These are phyloP conservation scores for Ustilago nuda DNA, from an alignment of 1,284 basidiomycete genomes.

Conservation along the genomic window DNA sequence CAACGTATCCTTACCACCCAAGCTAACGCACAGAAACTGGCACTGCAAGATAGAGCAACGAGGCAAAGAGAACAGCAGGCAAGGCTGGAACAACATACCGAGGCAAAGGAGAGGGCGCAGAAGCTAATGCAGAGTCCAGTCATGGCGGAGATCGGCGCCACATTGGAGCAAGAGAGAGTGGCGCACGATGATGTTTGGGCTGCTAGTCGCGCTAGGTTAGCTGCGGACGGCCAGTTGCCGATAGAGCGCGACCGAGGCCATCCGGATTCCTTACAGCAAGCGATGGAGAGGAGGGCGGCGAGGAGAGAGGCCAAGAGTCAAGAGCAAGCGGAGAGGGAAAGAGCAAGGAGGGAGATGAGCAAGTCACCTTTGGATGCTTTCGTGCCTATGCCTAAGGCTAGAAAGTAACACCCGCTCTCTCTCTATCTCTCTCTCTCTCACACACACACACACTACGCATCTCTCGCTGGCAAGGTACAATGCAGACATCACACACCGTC, in stretches of 20 bases:
- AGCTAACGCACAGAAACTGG: constrained; percentile 33
- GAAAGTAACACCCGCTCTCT: constrained; percentile 5
- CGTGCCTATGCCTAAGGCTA: constrained; percentile 38
- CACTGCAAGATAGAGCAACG: constrained; percentile 24
- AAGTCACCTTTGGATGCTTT: constrained; percentile 51
- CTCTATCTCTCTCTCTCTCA: background rate
- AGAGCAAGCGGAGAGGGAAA: constrained; percentile 24
- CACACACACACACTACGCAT: no score
- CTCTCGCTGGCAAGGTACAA: no score
- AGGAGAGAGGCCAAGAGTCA: constrained; percentile 18
- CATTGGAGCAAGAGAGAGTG: constrained; percentile 15
- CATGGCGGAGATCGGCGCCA: background rate
- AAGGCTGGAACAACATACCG: constrained; percentile 18
- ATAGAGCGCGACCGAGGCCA: background rate
- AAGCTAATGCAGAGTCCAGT: constrained; percentile 6
- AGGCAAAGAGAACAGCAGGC: constrained; percentile 16
- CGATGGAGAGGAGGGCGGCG: constrained; percentile 31
- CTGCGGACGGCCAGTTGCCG: constrained; percentile 29
- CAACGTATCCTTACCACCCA: constrained; percentile 31
- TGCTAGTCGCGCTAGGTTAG: constrained; percentile 38
- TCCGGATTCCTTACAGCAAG: constrained; percentile 23
- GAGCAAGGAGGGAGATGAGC: constrained; percentile 42
- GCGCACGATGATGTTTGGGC: constrained; percentile 48
- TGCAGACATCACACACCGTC: background rate
- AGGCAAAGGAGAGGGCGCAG: constrained; percentile 27